These are phyloP conservation scores for Debaryomyces psychrophilus DNA, from an alignment of 1,139 yeast genomes.

Conservation along the genomic window DNA sequence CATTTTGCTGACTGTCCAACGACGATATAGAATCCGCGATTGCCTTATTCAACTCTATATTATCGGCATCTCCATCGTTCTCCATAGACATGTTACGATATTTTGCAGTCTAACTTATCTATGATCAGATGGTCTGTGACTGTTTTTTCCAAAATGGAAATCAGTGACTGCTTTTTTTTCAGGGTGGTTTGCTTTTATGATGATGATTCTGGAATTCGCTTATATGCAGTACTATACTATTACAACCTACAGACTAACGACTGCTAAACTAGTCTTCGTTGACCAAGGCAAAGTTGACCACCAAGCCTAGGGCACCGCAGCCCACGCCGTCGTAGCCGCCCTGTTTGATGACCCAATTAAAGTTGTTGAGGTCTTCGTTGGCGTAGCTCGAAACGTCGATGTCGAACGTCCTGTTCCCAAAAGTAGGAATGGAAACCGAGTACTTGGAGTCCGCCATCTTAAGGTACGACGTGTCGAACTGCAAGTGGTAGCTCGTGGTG, in stretches of 20 bases:
- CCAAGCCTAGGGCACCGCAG: slow-evolving; percentile 38
- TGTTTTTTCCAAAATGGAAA: slow-evolving; percentile 19
- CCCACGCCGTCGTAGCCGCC: slow-evolving; percentile 45
- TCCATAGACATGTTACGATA: slow-evolving; percentile 11
- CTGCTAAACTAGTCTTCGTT: slow-evolving; percentile 28
- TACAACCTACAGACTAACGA: background rate
- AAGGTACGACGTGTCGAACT: slow-evolving; percentile 45
- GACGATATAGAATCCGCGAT: slow-evolving; percentile 16
- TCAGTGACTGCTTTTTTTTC: slow-evolving; percentile 20
- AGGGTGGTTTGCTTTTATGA: slow-evolving; percentile 10
- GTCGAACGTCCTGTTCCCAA: slow-evolving; percentile 41
- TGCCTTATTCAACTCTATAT: slow-evolving; percentile 13
- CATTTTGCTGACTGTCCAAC: slow-evolving; percentile 7
- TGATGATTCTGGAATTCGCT: slow-evolving; percentile 5
- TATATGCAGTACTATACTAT: slow-evolving; percentile 4
- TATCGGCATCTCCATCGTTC: slow-evolving; percentile 7
- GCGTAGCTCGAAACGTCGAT: slow-evolving; percentile 44
- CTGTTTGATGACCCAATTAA: slow-evolving; percentile 47
- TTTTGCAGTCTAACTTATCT: slow-evolving; percentile 11
- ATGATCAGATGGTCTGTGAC: slow-evolving; percentile 16
- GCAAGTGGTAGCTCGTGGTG: slow-evolving; percentile 30
- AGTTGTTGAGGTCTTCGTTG: slow-evolving; percentile 45
- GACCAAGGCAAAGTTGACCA: slow-evolving; percentile 42
- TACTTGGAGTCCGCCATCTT: slow-evolving; percentile 47
- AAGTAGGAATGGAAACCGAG: slow-evolving; percentile 46